These are phyloP conservation scores for Hippophae tibetana DNA, from an alignment of 306 rosid species.

Conservation along the genomic window DNA sequence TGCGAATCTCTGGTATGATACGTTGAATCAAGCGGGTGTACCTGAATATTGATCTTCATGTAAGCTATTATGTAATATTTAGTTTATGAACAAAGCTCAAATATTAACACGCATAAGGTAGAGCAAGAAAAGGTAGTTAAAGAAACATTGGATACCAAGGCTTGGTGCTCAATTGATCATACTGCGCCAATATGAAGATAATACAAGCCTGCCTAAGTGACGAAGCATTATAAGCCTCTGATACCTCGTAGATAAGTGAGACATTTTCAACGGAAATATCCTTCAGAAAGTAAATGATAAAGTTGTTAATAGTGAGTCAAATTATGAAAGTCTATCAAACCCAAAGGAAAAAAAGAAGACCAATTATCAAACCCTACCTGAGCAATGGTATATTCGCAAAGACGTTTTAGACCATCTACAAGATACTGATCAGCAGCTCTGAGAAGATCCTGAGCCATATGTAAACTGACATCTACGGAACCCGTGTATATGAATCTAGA, in stretches of 20 bases:
- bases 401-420: constrained; percentile 55
- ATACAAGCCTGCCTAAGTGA: constrained; percentile 51
- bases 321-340: not conserved
- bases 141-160: constrained; percentile 40
- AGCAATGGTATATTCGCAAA: constrained; percentile 50
- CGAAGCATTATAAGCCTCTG: constrained; percentile 51
- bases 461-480: constrained; percentile 33
- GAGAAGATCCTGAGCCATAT: constrained; percentile 53
- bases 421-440: constrained; percentile 79
- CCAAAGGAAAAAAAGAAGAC: not conserved
- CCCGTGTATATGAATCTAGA: constrained; percentile 61
- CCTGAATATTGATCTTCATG: constrained; percentile 27
- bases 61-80: not conserved
- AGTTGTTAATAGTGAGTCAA: not conserved
- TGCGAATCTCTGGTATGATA: constrained; percentile 29
- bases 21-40: constrained; percentile 22
- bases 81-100: not conserved
- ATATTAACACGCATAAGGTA: not conserved
- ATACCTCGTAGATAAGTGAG: constrained; percentile 33
- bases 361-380: constrained; percentile 30
- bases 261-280: constrained; percentile 48
- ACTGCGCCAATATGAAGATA: constrained; percentile 44
- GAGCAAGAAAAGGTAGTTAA: not conserved
- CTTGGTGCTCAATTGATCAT: constrained; percentile 29
- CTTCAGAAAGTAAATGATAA: constrained; percentile 16